Base-by-base conservation (phyloP, 2,329 filamentous ascomycete species). In the Microascus cirrosus region DNA sequence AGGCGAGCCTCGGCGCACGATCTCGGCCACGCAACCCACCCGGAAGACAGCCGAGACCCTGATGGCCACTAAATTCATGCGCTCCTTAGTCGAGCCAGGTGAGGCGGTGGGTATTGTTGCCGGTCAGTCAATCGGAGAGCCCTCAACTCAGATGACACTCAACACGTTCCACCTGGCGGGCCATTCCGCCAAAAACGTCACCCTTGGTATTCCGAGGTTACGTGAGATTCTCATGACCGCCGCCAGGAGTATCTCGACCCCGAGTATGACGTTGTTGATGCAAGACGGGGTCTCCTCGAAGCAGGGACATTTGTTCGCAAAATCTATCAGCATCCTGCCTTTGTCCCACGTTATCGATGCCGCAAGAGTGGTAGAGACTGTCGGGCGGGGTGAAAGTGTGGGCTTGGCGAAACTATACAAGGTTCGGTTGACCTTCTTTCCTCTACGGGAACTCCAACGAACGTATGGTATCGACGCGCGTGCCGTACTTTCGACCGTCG, bases 161-260 rank as follows among this genome's bases (percentile, higher is more conserved):
- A 99, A 99, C 74, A 99, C 95, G 32, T 99, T 99, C 83, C 94
- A 99, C 81, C 89, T 99, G 82, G 94, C 94, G 71, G 94, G 94
- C 68, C 93, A 97, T 77, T 92, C 94, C 22, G 87, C 94, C 34
- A 97, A 96, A 79, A 99, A 99, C 81, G 95, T 99, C 68, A 99
- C 94, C 0, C 82, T 96, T 22, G 94, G 94, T 89, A 97, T 99
- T 68, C 94, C 94, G 60, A 90, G 94, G 74, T 81, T 99, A 22
- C 83, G 94, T 75, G 94, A 99, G 80, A 96, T 99, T 65, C 82
- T 99, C 63, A 99, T 99, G 94, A 97, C 94, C 54, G 94, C 94
- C 28, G 94, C 89, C 68, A 82, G 85, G 56, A 82, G 87, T 53
- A 96, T 97, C 61, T 89, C 90, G 45, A 99, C 94, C 0, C 94